Conservation (phyloP, 805 yeast genomes). For the Schwanniomyces vanrijiae region DNA sequence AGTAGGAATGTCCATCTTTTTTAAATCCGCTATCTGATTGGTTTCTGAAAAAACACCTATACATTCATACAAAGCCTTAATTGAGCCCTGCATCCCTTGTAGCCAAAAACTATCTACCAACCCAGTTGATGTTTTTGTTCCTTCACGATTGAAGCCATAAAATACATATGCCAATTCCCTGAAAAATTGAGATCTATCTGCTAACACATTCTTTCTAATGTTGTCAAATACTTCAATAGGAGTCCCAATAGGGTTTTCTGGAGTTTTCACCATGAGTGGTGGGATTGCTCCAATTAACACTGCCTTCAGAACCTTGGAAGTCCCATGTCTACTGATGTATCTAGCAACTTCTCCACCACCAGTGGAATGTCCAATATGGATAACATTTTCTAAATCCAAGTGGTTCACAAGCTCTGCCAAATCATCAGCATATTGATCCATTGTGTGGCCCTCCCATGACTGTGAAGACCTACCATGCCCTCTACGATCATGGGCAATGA, state of each 20-base stretch:
- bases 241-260: slow-evolving; percentile 9
- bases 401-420: slow-evolving; percentile 15
- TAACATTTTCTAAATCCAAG: slow-evolving; percentile 11
- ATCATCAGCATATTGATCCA: slow-evolving; percentile 18
- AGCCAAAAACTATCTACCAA: slow-evolving; percentile 14
- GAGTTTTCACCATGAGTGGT: slow-evolving; percentile 14
- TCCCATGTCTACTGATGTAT: slow-evolving; percentile 14
- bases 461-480: slow-evolving; percentile 18
- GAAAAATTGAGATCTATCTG: slow-evolving; percentile 13
- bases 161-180: slow-evolving; percentile 13
- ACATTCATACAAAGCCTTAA: slow-evolving; percentile 14
- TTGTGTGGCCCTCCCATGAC: slow-evolving; percentile 15
- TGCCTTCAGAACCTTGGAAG: slow-evolving; percentile 11
- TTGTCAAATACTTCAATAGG: slow-evolving; percentile 13
- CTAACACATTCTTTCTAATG: slow-evolving; percentile 12
- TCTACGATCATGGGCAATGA: slow-evolving; percentile 16
- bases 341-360: slow-evolving; percentile 18
- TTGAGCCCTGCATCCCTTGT: slow-evolving; percentile 16
- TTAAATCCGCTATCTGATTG: slow-evolving; percentile 13
- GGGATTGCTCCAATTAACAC: slow-evolving; percentile 16
- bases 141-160: slow-evolving; percentile 12
- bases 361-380: slow-evolving; percentile 17
- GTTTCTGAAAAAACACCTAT: slow-evolving; percentile 14
- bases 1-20: slow-evolving; percentile 12
- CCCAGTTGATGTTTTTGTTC: slow-evolving; percentile 7